A percentile compares a stretch with the other conserved stretches of the same genome.
Conservation (phyloP, 306 rosid genomes). For the Canavalia ensiformis region DNA sequence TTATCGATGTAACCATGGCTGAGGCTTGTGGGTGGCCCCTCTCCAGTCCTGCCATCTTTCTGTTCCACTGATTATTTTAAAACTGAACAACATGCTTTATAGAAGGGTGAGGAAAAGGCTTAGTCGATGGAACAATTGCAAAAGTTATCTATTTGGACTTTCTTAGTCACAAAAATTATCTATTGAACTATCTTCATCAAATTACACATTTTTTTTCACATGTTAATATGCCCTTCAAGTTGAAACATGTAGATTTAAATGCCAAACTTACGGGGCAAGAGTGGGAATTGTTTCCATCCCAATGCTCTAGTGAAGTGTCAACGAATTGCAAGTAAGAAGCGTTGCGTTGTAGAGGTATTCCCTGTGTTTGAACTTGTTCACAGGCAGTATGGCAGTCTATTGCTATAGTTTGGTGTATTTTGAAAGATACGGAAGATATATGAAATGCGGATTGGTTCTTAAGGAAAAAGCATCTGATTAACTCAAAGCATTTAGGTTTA, state of each 20-base stretch:
- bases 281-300: slow-evolving; percentile 21
- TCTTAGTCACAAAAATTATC: neutral
- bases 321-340: neutral
- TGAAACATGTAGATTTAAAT: slow-evolving; percentile 12
- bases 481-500: neutral
- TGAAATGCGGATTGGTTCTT: neutral
- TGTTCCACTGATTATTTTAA: neutral
- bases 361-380: slow-evolving; percentile 2
- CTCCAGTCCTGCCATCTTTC: neutral
- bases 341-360: slow-evolving; percentile 5
- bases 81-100: neutral
- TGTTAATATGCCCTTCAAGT: neutral
- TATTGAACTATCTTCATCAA: slow-evolving; percentile 10
- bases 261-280: neutral
- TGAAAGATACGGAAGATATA: neutral
- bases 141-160: neutral
- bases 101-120: slow-evolving; percentile 1
- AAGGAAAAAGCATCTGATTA: neutral
- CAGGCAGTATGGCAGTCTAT: neutral
- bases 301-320: neutral
- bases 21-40: neutral
- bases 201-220: neutral
- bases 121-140: neutral
- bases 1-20: neutral
- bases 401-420: neutral